phyloP scores from a whole-genome alignment of 108 stramenopile genomes.

The Parmales sp. region DNA sequence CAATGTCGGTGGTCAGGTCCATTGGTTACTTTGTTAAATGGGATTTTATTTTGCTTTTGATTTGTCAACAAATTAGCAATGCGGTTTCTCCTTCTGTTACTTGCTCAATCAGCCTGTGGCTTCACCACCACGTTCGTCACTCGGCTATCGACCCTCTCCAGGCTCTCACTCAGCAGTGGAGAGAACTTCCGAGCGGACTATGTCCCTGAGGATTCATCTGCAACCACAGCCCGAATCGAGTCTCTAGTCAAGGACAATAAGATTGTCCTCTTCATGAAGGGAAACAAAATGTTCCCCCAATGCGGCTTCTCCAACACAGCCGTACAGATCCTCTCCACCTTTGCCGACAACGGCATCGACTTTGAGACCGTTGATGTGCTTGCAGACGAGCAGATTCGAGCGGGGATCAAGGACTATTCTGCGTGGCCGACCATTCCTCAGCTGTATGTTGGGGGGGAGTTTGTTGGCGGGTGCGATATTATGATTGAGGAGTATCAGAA shows the following conservation, averaged over 20 bases:
- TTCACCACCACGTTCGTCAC: too few species aligned
- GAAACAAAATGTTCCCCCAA: conserved; percentile 85
- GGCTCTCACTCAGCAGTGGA: too few species aligned
- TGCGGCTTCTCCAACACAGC: conserved; percentile 94
- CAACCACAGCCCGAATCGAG: conserved; percentile 56
- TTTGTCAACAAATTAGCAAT: too few species aligned
- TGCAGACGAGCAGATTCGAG: conserved; percentile 68
- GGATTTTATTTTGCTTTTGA: too few species aligned
- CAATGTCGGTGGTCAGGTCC: too few species aligned
- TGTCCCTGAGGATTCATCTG: not conserved
- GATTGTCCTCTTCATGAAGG: conserved; percentile 94
- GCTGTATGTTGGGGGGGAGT: conserved; percentile 92
- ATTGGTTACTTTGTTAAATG: too few species aligned
- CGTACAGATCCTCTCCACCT: conserved; percentile 69
- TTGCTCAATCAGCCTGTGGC: too few species aligned
- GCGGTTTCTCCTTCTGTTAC: too few species aligned
- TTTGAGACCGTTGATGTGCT: conserved; percentile 69
- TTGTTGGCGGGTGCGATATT: conserved; percentile 96
- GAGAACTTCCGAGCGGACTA: too few species aligned
- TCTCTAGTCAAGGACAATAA: conserved; percentile 56
- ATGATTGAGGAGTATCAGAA: conserved; percentile 72
- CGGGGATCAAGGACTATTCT: conserved; percentile 64
- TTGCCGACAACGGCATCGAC: conserved; percentile 61
- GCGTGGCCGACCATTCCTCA: conserved; percentile 99
- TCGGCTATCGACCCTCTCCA: too few species aligned